phyloP scores from a whole-genome alignment of 1,284 basidiomycete species.

The Irpex sp. region DNA sequence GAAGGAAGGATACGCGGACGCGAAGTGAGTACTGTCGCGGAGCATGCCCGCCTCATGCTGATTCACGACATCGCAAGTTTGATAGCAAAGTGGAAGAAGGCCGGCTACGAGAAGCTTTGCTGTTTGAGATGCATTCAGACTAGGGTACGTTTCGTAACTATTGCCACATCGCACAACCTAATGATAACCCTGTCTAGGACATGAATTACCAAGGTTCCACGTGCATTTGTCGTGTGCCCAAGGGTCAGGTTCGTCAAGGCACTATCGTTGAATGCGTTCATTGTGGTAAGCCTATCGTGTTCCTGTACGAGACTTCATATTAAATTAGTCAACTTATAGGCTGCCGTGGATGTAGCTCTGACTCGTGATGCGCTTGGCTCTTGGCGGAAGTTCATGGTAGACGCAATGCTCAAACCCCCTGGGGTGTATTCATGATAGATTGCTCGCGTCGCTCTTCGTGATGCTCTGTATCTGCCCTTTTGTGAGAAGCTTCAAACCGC shows the following conservation, averaged over 20 bases:
- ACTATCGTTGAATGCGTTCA: constrained; percentile 97
- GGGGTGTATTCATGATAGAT: too few species aligned
- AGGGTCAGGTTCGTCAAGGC: constrained; percentile 86
- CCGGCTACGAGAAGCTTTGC: constrained; percentile 98
- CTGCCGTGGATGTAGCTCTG: constrained; percentile 82
- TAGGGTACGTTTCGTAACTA: constrained; percentile 46
- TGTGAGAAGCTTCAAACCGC: too few species aligned
- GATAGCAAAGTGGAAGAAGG: constrained; percentile 99
- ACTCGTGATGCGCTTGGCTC: constrained; percentile 46
- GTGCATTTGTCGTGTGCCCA: constrained; percentile 97
- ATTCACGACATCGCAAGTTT: constrained; percentile 49
- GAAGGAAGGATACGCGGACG: constrained; percentile 97
- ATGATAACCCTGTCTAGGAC: constrained; percentile 51
- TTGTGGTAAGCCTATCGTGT: constrained; percentile 69
- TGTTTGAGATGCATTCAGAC: constrained; percentile 98
- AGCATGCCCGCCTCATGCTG: not conserved
- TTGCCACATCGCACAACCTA: not conserved
- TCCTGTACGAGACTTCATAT: not conserved
- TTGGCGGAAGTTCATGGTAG: not conserved
- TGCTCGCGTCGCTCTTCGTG: too few species aligned
- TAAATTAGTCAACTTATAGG: constrained; percentile 37
- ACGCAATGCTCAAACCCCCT: too few species aligned
- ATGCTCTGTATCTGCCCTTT: too few species aligned
- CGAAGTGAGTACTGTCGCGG: constrained; percentile 70
- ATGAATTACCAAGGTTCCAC: constrained; percentile 99